phyloP scores from a whole-genome alignment of 2,329 filamentous ascomycete species.

The Cladorrhinum sp. region DNA sequence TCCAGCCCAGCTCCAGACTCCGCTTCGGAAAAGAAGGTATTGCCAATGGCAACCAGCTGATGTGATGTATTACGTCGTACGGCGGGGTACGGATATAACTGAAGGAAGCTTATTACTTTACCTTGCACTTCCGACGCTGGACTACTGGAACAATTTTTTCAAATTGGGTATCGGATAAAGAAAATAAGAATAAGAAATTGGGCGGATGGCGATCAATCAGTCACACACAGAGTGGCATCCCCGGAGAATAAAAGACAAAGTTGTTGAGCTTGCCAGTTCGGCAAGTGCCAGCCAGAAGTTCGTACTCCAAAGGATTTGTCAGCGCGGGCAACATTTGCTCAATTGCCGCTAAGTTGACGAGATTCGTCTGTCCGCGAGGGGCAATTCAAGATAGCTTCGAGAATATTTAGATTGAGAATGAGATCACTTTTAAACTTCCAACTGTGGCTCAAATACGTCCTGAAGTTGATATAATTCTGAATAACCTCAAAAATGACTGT shows the following conservation, averaged over 20 bases:
- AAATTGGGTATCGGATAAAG: neutral
- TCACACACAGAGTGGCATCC: neutral
- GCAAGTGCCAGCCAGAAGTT: neutral
- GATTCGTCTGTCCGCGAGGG: neutral
- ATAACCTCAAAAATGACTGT: conserved; percentile 55
- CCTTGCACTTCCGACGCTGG: neutral
- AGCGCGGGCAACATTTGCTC: neutral
- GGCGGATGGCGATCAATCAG: neutral
- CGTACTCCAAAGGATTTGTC: neutral
- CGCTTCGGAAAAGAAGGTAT: neutral
- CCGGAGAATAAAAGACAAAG: neutral
- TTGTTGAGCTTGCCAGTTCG: neutral
- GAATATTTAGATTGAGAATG: neutral
- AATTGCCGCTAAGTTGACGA: neutral
- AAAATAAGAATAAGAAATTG: neutral
- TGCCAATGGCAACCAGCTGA: conserved; percentile 4
- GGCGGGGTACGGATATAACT: neutral
- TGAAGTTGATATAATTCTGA: neutral
- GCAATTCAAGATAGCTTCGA: neutral
- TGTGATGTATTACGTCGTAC: neutral
- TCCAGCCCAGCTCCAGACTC: neutral
- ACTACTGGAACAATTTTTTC: neutral
- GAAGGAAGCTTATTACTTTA: neutral
- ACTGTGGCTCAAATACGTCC: too few relatives aligned
- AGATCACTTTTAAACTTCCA: neutral